These are phyloP conservation scores for Aphanomyces invadans DNA, from an alignment of 352 stramenopile genomes.

Conservation along the genomic window DNA sequence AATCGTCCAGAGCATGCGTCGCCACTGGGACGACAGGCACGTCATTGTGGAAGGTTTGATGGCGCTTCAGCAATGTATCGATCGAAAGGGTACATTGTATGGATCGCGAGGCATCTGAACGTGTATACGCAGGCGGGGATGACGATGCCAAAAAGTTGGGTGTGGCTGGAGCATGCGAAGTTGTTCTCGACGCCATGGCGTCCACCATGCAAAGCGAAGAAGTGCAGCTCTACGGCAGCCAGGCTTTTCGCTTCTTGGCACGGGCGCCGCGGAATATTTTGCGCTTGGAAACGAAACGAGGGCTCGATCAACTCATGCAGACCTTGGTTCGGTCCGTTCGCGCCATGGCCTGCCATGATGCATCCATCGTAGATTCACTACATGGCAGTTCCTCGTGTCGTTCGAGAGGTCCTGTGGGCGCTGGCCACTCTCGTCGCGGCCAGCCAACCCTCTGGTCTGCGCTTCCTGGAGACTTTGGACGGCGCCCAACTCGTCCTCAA, in stretches of 20 bases:
- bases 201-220: conserved; percentile 4
- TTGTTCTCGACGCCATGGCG: background rate
- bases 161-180: conserved; percentile 4
- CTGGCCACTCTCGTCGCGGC: conserved; percentile 6
- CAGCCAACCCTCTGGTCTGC: conserved; percentile 5
- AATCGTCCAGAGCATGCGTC: background rate
- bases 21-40: background rate
- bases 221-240: conserved; percentile 21
- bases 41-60: conserved; percentile 13
- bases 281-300: conserved; percentile 10
- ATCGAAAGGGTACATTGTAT: conserved; percentile 12
- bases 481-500: background rate
- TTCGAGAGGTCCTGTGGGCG: conserved; percentile 10
- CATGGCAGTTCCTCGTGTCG: background rate
- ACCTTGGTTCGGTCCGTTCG: too few species aligned
- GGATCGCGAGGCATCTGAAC: conserved; percentile 1
- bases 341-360: too few species aligned
- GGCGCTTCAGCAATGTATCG: conserved; percentile 12
- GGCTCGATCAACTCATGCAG: conserved; percentile 8
- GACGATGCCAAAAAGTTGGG: conserved; percentile 9
- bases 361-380: conserved; percentile 2
- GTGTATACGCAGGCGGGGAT: conserved; percentile 15
- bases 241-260: conserved; percentile 11
- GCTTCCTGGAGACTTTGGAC: background rate
- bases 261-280: conserved; percentile 6